These are phyloP conservation scores for Byssochlamys sp. DNA, from an alignment of 2,329 filamentous ascomycete genomes.

Conservation along the genomic window DNA sequence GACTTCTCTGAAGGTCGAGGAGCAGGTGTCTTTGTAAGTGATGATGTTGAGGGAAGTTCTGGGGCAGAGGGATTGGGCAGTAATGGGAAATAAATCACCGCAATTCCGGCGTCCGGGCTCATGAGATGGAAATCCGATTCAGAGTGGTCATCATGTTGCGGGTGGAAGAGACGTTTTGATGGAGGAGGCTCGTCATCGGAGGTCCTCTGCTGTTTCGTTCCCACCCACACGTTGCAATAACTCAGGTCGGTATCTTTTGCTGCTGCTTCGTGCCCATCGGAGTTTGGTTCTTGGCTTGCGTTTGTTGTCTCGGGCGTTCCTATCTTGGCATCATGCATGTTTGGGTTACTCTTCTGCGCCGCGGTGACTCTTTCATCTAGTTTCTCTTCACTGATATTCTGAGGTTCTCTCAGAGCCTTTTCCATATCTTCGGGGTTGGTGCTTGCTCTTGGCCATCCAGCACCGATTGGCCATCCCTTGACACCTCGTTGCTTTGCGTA, in stretches of 20 bases:
- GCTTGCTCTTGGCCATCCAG: slow-evolving; percentile 72
- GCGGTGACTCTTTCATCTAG: slow-evolving; percentile 55
- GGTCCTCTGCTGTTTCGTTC: slow-evolving; percentile 64
- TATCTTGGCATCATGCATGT: slow-evolving; percentile 2
- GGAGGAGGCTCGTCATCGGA: slow-evolving; percentile 44
- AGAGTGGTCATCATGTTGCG: slow-evolving; percentile 46
- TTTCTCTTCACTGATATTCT: slow-evolving; percentile 51
- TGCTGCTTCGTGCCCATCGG: slow-evolving; percentile 33
- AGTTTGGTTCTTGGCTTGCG: slow-evolving; percentile 34
- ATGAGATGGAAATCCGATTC: slow-evolving; percentile 60
- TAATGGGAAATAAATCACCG: slow-evolving; percentile 84
- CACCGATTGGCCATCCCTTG: slow-evolving; percentile 86
- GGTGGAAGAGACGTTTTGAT: slow-evolving; percentile 41
- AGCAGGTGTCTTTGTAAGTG: slow-evolving; percentile 14
- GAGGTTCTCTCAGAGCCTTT: slow-evolving; percentile 57
- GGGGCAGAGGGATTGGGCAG: slow-evolving; percentile 58
- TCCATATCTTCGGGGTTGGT: slow-evolving; percentile 52
- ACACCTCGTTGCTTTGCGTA: slow-evolving; percentile 83
- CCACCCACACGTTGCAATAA: slow-evolving; percentile 93
- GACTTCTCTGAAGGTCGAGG: slow-evolving; percentile 14
- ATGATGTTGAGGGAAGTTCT: slow-evolving; percentile 15
- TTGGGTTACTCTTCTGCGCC: slow-evolving; percentile 39
- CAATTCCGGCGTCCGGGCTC: slow-evolving; percentile 70
- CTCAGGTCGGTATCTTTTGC: slow-evolving; percentile 50
- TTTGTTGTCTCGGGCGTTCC: slow-evolving; percentile 17